phyloP scores from a whole-genome alignment of 1,284 basidiomycete species.

The Inonotus hispidus region DNA sequence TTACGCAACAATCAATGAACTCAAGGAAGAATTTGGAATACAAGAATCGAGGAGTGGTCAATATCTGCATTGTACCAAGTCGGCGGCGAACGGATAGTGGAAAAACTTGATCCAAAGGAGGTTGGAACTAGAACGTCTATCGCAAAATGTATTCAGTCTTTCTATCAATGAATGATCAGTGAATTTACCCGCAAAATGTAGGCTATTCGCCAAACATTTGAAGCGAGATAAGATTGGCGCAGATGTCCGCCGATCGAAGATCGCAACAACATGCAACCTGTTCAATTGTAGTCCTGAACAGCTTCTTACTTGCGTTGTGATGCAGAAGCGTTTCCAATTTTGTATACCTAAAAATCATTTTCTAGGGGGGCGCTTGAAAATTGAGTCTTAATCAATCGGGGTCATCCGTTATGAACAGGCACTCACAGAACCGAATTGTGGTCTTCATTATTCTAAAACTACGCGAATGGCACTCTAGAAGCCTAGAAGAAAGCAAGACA shows the following conservation, averaged over 20 bases:
- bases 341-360: not conserved
- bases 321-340: not conserved
- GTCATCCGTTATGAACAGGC: not conserved
- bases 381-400: not conserved
- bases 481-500: not conserved
- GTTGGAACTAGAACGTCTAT: not conserved
- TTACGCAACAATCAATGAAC: not conserved
- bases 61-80: not conserved
- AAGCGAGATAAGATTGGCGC: not conserved
- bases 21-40: not conserved
- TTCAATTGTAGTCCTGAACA: not conserved
- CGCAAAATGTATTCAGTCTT: not conserved
- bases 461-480: not conserved
- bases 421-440: not conserved
- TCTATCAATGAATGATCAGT: not conserved
- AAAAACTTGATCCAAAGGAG: not conserved
- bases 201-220: slow-evolving; percentile 2
- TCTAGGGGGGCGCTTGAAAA: not conserved
- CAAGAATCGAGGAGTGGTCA: not conserved
- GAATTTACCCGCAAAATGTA: slow-evolving; percentile 3
- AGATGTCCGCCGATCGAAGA: not conserved
- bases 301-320: not conserved
- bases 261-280: not conserved
- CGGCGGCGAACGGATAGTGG: slow-evolving; percentile 1
- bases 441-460: not conserved